These are phyloP conservation scores for Metschnikowia hibisci DNA, from an alignment of 805 yeast species.

Conservation along the genomic window DNA sequence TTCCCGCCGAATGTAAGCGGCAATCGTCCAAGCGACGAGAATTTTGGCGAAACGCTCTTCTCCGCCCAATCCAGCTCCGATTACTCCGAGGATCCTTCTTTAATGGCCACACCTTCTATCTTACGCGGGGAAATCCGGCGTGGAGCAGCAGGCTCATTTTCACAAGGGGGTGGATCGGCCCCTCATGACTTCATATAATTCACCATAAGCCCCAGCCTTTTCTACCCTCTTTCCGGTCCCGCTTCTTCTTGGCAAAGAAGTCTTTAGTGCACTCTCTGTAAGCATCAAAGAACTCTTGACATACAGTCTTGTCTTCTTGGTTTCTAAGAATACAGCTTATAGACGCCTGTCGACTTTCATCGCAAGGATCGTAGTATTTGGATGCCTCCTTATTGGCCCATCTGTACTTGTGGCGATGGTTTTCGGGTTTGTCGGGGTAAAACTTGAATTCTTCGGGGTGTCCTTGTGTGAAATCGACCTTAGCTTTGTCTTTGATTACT, in stretches of 20 bases:
- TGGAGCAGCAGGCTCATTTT: slow-evolving; percentile 2
- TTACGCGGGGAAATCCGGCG: slow-evolving; percentile 4
- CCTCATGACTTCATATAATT: slow-evolving; percentile 2
- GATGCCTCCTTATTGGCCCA: slow-evolving; percentile 78
- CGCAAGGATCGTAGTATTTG: slow-evolving; percentile 89
- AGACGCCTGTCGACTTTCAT: slow-evolving; percentile 83
- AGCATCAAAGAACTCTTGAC: slow-evolving; percentile 81
- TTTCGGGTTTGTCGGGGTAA: slow-evolving; percentile 87
- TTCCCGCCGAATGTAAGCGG: not conserved
- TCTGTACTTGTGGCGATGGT: slow-evolving; percentile 59
- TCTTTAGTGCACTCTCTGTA: slow-evolving; percentile 71
- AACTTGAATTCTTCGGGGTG: slow-evolving; percentile 52
- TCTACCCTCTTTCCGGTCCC: slow-evolving; percentile 35
- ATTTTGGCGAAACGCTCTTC: not conserved
- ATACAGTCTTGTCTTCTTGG: slow-evolving; percentile 60
- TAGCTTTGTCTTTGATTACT: slow-evolving; percentile 31
- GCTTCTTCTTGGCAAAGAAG: slow-evolving; percentile 36
- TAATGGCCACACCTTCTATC: slow-evolving; percentile 6
- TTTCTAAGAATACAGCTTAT: slow-evolving; percentile 78
- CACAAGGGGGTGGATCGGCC: slow-evolving; percentile 1
- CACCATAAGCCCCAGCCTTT: slow-evolving; percentile 45
- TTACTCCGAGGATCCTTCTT: slow-evolving; percentile 6
- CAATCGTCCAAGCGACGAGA: not conserved
- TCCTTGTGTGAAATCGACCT: slow-evolving; percentile 57
- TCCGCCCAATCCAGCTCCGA: not conserved